Base-by-base conservation (phyloP, 345 rosid species). In the Hypericum androsaemum region DNA sequence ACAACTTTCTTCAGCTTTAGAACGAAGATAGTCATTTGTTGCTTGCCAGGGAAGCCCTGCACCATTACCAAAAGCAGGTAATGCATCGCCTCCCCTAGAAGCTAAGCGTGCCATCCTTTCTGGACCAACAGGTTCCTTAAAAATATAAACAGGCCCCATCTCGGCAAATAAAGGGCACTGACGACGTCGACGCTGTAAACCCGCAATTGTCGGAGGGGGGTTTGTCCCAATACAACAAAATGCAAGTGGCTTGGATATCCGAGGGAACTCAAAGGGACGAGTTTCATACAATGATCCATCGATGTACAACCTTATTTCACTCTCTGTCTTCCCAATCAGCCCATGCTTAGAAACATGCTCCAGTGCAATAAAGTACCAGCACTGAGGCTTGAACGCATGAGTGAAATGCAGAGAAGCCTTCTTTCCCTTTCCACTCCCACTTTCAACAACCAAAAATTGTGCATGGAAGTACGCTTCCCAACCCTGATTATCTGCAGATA, bases 211-310 rank as follows among this genome's bases (percentile, higher is more conserved):
- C 53, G 99, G 95, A 64, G 98, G 96, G 17, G 99, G 97, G 64
- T 92, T 92, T 61, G 99, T 92, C 48, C 99, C 99, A 50, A 88
- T 80, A 80, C 99, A 88, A 75, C 97, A 92, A 74, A 92, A 92
- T 12, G 97, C 80, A 58, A 88, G 94, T 15, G 99, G 83, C 71
- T 88, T 92, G 56, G 97, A 80, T 66, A 92, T 85, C 28, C 95
- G 81, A 71, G 94, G 94, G 59, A 85, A 85, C 73, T 88, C 97
- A 81, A 88, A 92, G 51, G 90, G 84, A 52, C 94, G 95, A 47
- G 75, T 74, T 86, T 92, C 97, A 40, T 83, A 92, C 73, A 92
- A 79, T 52, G 89, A 71, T 63, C 99, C 99, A 66, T 92, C 94
- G 74, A 92, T 77, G 61, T 85, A 88, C 58, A 92, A 69, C 64